Evolutionary conservation across 2,329 filamentous ascomycete species (phyloP), one percentile per base, ranked within the genome.

Genomic region (Colletotrichum filicis): DNA sequence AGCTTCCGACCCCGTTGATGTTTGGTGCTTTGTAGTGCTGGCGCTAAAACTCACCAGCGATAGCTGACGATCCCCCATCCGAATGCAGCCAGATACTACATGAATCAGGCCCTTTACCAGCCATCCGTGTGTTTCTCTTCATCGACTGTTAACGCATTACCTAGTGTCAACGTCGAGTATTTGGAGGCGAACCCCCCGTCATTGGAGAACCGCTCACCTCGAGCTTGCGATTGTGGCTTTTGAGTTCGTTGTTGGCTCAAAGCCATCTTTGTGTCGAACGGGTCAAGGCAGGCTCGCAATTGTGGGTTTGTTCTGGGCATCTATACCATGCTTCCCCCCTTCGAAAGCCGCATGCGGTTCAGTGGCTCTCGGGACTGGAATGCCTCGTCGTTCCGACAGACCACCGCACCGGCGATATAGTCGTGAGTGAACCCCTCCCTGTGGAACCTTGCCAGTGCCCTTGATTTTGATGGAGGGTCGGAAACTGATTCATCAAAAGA

Each of bases 221-320:
- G 28, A 11, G 58, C 53, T 57, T 57, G 46, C 57, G 58, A 37
- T 14, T 61, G 58, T 68, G 69, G 69, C 69, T 72, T 59, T n/a
- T 52, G 35, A 28, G 35, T 58, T 63, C 46, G 1, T 37, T 35
- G 55, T 35, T 12, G 26, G 16, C 37, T 42, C 22, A 49, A 55
- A 28, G 42, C 53, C 59, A 57, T 28, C 24, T 70, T 57, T 58
- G 66, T 60, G 35, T 28, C 19, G 30, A n/a, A 24, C 5, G 22
- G 22, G n/a, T n/a, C 35, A 30, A 16, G 49, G 9, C 22, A 28
- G 19, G 16, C 14, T 12, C 42, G 32, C 53, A 7, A 19, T 12
- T 32, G 56, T 26, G 59, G 46, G 26, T 52, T 57, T 57, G 56
- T 57, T 24, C 56, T 49, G 7, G 42, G 55, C 12, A 19, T 22